Percentiles rank a stretch among this genome's conserved stretches.
phyloP scores from a whole-genome alignment of 495 filamentous ascomycete species.

The Ramalina peruviana region DNA sequence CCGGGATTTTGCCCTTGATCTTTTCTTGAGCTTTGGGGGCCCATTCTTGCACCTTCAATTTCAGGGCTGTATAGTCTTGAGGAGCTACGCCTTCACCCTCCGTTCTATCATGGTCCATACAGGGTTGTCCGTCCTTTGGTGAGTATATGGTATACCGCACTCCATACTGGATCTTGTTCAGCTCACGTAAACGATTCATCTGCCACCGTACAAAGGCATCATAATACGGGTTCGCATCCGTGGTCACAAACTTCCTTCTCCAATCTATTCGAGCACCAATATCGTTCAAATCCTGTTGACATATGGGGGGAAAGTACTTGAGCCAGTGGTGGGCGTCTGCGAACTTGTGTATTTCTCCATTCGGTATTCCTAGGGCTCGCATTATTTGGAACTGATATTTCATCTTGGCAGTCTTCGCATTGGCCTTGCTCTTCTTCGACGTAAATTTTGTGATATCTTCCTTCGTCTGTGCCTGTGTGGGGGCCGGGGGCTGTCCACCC shows the following conservation, averaged over 20 bases:
- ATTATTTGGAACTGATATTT: constrained; percentile 88
- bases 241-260: constrained; percentile 83
- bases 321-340: constrained; percentile 82
- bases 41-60: constrained; percentile 84
- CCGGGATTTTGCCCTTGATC: constrained; percentile 69
- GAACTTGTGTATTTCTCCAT: constrained; percentile 80
- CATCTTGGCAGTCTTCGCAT: constrained; percentile 77
- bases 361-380: constrained; percentile 69
- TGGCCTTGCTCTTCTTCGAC: constrained; percentile 88
- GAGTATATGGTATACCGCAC: constrained; percentile 91
- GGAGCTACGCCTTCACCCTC: constrained; percentile 81
- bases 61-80: constrained; percentile 87
- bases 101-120: constrained; percentile 92
- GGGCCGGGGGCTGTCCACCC: constrained; percentile 28
- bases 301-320: constrained; percentile 72
- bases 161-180: constrained; percentile 88
- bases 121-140: constrained; percentile 93
- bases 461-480: constrained; percentile 43
- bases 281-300: constrained; percentile 65
- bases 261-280: constrained; percentile 84
- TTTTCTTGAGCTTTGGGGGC: constrained; percentile 50
- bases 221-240: constrained; percentile 94
- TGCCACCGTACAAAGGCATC: constrained; percentile 95
- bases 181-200: constrained; percentile 82
- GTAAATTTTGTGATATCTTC: constrained; percentile 83